A percentile compares a stretch with the other conserved stretches of the same genome.
Evolutionary conservation across 2,329 filamentous ascomycete species (phyloP).

Genomic region (Ceratocystis diversiconidia): DNA sequence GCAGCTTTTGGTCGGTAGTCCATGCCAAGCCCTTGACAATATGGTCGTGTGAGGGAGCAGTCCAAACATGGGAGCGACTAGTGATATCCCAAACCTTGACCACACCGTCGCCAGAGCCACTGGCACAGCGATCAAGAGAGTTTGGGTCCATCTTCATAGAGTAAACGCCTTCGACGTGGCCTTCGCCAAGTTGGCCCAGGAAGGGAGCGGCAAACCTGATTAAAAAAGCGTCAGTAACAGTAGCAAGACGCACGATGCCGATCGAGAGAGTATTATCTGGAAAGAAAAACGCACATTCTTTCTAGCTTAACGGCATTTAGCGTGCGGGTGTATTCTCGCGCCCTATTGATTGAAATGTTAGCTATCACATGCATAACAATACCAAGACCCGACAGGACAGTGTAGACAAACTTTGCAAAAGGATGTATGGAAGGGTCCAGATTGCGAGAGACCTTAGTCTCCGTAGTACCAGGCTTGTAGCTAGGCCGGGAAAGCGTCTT

Average conservation of each 20-base stretch:
- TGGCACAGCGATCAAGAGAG: conserved; percentile 60
- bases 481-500: conserved; percentile 54
- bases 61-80: conserved; percentile 58
- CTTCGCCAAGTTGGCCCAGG: conserved; percentile 69
- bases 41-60: conserved; percentile 75
- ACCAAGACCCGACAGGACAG: not conserved
- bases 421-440: conserved; percentile 77
- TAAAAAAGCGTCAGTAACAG: not conserved
- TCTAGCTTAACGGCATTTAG: conserved; percentile 77
- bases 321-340: conserved; percentile 52
- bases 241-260: not conserved
- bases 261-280: not conserved
- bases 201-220: conserved; percentile 40
- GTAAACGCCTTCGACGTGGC: conserved; percentile 81
- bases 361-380: not conserved
- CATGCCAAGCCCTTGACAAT: conserved; percentile 85
- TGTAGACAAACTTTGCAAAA: conserved; percentile 38
- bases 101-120: conserved; percentile 79
- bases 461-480: conserved; percentile 52
- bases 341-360: conserved; percentile 33
- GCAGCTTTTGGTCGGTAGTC: conserved; percentile 69
- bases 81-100: conserved; percentile 83
- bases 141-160: conserved; percentile 67
- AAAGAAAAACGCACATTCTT: conserved; percentile 53
- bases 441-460: conserved; percentile 52